Conservation (phyloP, 225 moss, liverwort and hornwort genomes). For the Polytrichum formosum region DNA sequence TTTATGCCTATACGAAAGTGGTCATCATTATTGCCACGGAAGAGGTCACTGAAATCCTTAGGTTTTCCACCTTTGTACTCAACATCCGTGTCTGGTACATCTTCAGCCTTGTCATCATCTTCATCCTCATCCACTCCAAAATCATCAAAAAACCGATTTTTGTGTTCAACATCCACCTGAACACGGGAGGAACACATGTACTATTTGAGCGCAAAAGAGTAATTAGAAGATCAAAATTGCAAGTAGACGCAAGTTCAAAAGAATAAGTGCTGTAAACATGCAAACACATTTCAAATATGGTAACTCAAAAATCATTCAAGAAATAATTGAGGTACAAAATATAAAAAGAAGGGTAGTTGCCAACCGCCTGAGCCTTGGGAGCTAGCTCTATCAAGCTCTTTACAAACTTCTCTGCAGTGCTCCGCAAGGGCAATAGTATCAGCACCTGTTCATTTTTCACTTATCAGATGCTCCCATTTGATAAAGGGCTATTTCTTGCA, state of each 20-base stretch:
- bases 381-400: constrained; percentile 72
- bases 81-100: constrained; percentile 19
- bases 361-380: constrained; percentile 69
- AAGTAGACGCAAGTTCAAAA: no score
- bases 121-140: constrained; percentile 74
- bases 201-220: no score
- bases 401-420: constrained; percentile 86
- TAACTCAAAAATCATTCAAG: not conserved
- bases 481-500: not conserved
- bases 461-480: no score
- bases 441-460: constrained; percentile 52
- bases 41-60: constrained; percentile 78
- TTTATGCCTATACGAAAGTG: constrained; percentile 92
- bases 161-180: constrained; percentile 86
- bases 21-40: constrained; percentile 89
- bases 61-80: constrained; percentile 68
- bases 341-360: constrained; percentile 11
- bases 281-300: no score
- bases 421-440: constrained; percentile 82
- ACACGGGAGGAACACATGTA: constrained; percentile 1
- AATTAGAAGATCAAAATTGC: no score
- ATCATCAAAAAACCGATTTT: constrained; percentile 84
- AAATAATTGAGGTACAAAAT: not conserved
- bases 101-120: constrained; percentile 28
- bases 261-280: no score